Evolutionary conservation across 179 eudicot species (phyloP), one percentile per base, ranked within the genome.

Genomic region (Amaranthus tricolor): DNA sequence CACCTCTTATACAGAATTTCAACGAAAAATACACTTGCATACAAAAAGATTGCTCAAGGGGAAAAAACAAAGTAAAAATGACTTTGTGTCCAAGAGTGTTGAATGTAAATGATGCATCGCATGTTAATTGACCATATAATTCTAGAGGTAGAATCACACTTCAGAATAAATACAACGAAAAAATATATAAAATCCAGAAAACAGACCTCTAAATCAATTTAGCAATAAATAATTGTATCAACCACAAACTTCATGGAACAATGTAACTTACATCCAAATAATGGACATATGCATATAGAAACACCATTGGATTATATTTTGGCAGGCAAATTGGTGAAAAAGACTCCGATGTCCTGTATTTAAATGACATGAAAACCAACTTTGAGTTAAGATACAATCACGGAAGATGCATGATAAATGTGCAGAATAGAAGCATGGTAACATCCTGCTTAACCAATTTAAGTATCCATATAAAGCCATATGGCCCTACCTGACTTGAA

Each of bases 241-340:
- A 68, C 11, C 65, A 62, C 45, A 59, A 75, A 68, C 11, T 45
- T 70, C 9, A 17, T 70, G 62, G 40, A 66, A 74, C 68, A 74
- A 47, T 24, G 63, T 21, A 61, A 84, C 97, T 94, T 80, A 94
- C 98, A 84, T 94, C 96, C 66, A 94, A 79, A 83, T 88, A 94
- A 74, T 92, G 86, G 73, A 94, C 96, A 82, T 94, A 94, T 60
- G 96, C 96, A 88, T 94, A 90, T 62, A 94, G 81, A 80, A 94
- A 94, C 52, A 97, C 97, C 98, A 90, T 94, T 62, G 98, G 86
- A 79, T 94, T 94, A 79, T 92, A 94, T 89, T 92, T 92, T 80
- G 98, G 98, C 84, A 94, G 83, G 86, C 98, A 94, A 74, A 94
- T 94, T 74, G 98, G 98, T 5, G 98, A 92, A 88, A 94, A 94